These are phyloP conservation scores for Paulownia fortunei DNA, from an alignment of 257 asterid genomes.

Conservation along the genomic window DNA sequence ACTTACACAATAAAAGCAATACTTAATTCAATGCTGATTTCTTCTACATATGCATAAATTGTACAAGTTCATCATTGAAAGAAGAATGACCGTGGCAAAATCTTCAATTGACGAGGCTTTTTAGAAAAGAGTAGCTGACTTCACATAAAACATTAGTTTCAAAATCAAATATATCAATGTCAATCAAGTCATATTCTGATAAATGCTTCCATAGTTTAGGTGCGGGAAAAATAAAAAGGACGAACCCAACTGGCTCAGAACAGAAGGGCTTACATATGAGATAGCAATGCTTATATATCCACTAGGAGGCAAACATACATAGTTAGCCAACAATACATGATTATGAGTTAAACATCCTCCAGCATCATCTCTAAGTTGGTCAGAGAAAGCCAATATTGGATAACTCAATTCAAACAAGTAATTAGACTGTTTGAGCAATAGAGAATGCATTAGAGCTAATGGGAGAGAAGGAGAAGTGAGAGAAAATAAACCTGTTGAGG, in stretches of 20 bases:
- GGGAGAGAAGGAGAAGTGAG: not conserved
- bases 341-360: not conserved
- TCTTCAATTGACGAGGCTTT: not conserved
- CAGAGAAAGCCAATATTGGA: not conserved
- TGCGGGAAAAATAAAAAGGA: not conserved
- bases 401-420: not conserved
- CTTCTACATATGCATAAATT: too few relatives aligned
- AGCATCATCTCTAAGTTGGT: not conserved
- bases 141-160: not conserved
- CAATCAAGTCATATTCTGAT: not conserved
- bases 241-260: conserved; percentile 4
- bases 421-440: not conserved
- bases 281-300: not conserved
- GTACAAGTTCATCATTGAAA: not conserved
- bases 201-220: not conserved
- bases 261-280: not conserved
- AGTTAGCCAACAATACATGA: not conserved
- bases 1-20: not conserved
- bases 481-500: conserved; percentile 64
- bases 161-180: not conserved
- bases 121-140: not conserved
- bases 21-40: not conserved
- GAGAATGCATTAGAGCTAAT: not conserved
- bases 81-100: not conserved
- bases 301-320: conserved; percentile 8